These are phyloP conservation scores for Podospora pseudocomata DNA, from an alignment of 495 filamentous ascomycete genomes.

Conservation along the genomic window DNA sequence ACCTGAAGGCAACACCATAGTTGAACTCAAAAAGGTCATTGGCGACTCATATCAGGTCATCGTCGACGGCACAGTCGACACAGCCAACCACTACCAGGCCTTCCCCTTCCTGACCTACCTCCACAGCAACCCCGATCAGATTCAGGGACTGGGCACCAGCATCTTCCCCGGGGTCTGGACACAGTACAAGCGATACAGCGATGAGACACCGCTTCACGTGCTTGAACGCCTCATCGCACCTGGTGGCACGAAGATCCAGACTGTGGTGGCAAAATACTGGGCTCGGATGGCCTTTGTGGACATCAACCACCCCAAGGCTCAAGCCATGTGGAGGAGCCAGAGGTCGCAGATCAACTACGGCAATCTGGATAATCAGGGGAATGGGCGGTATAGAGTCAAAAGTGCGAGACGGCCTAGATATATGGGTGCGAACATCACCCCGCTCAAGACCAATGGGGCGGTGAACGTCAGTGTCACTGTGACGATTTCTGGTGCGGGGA, in stretches of 20 bases:
- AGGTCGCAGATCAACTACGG: constrained; percentile 37
- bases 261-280: constrained; percentile 44
- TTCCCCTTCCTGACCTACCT: constrained; percentile 44
- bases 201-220: constrained; percentile 45
- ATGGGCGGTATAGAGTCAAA: constrained; percentile 43
- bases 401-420: constrained; percentile 39
- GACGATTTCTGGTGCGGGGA: constrained; percentile 10
- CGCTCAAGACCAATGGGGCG: constrained; percentile 33
- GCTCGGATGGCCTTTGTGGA: constrained; percentile 47
- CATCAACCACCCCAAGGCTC: constrained; percentile 40
- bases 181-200: constrained; percentile 40
- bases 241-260: constrained; percentile 31
- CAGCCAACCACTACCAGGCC: constrained; percentile 34
- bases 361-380: constrained; percentile 37
- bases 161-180: constrained; percentile 40
- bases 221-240: constrained; percentile 34
- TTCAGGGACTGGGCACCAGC: constrained; percentile 34
- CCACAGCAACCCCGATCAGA: constrained; percentile 42
- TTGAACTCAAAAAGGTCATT: constrained; percentile 44
- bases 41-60: constrained; percentile 42
- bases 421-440: constrained; percentile 47
- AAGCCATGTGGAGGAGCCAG: constrained; percentile 31
- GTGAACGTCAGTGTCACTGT: constrained; percentile 33
- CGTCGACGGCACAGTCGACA: constrained; percentile 38
- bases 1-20: constrained; percentile 34